Base-by-base conservation (phyloP, 2,329 filamentous ascomycete genomes). In the Aureobasidium lini region DNA sequence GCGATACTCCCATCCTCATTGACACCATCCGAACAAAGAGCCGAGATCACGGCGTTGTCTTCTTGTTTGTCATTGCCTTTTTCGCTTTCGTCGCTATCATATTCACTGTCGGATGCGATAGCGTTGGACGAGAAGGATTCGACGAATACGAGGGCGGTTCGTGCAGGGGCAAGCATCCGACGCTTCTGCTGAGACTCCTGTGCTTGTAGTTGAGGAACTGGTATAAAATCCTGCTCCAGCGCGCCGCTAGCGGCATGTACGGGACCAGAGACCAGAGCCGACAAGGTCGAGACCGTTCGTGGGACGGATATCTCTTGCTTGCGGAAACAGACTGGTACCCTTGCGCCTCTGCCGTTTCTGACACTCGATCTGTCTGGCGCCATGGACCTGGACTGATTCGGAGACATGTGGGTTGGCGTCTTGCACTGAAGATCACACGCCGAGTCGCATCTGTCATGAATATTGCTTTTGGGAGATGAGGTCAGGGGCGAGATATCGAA, bases 321-420 rank as follows among this genome's bases (percentile, higher is more conserved):
- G 43, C 43, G 54, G 10, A 57, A 57, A 16, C 39, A 57, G 34
- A 57, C 40, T 10, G 54, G 54, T 1, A 57, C n/a, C 16, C 34
- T 57, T 7, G 36, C 32, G 9, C 54, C 54, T n/a, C 13, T 48
- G 0, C 3, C 6, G 7, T 57, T 57, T n/a, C 54, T 47, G 39
- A 48, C 54, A 15, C 6, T 40, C 4, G 40, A 16, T 11, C 16
- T 36, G 18, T 37, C 23, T 18, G 31, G 40, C 18, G 39, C 42
- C 3, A 8, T 15, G 11, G 18, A 43, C 18, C 40, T 7, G 4
- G n/a, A 6, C 18, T 16, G 9, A 4, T 28, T 29, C 9, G 29
- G 9, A 2, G n/a, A 39, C 18, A 16, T 37, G 15, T 52, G 23
- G 5, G 28, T 28, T 3, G 18, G 31, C 10, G 52, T 46, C 31